phyloP scores from a whole-genome alignment of 176 grass and related monocot genomes.

The Areca catechu region DNA sequence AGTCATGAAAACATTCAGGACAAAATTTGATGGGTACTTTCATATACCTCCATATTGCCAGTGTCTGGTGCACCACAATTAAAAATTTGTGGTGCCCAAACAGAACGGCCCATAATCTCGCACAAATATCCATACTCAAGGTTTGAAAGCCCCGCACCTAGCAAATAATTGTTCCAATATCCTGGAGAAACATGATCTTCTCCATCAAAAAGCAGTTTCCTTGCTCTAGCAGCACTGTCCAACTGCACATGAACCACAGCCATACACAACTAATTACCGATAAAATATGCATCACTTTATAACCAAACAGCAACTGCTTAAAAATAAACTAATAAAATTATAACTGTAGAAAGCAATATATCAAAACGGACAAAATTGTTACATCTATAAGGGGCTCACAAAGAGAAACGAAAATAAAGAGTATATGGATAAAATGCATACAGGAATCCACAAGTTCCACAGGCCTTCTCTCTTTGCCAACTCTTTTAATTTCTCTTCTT shows the following conservation, averaged over 20 bases:
- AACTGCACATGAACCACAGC: constrained; percentile 45
- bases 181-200: constrained; percentile 21
- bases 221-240: constrained; percentile 91
- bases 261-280: constrained; percentile 2
- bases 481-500: constrained; percentile 66
- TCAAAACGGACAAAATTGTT: no score
- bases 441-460: constrained; percentile 96
- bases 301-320: no score
- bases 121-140: constrained; percentile 96
- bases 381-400: background rate
- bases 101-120: constrained; percentile 84
- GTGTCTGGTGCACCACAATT: constrained; percentile 89
- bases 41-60: constrained; percentile 89
- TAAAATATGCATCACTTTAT: no score
- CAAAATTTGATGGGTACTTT: background rate
- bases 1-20: no score
- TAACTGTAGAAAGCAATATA: no score
- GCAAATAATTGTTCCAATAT: constrained; percentile 35
- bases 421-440: constrained; percentile 9
- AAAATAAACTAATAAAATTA: no score
- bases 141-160: constrained; percentile 88
- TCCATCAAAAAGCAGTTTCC: constrained; percentile 48
- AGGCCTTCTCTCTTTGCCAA: constrained; percentile 68
- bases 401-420: constrained; percentile 1
- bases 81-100: constrained; percentile 97